Evolutionary conservation across 331 rosid genomes (phyloP).

Genomic region (Malus hybrid): DNA sequence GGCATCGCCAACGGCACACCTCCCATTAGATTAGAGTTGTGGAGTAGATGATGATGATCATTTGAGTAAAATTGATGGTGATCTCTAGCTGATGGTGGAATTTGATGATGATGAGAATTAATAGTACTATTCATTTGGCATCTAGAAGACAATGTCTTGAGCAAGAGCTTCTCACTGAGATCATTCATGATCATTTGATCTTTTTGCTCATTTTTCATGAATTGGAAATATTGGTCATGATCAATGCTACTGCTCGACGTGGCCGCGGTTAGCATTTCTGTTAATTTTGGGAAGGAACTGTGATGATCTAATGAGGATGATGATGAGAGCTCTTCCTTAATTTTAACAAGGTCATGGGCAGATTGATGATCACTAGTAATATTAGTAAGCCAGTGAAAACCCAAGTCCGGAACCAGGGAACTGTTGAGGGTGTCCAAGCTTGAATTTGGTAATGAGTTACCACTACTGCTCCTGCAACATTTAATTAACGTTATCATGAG

Average conservation of each 20-base stretch:
- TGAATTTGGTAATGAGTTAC: not conserved
- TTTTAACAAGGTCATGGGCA: constrained; percentile 16
- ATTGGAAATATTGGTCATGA: not conserved
- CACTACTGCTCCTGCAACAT: not conserved
- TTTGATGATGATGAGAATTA: constrained; percentile 1
- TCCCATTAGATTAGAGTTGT: not conserved
- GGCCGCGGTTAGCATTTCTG: constrained; percentile 38
- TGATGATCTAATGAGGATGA: constrained; percentile 13
- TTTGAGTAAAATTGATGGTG: constrained; percentile 18
- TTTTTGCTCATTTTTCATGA: constrained; percentile 22
- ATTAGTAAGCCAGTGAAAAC: constrained; percentile 34
- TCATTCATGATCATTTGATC: constrained; percentile 23
- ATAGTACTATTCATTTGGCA: not conserved
- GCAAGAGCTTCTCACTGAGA: constrained; percentile 47
- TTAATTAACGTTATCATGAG: not conserved
- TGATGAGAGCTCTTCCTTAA: constrained; percentile 37
- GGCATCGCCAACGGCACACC: not conserved
- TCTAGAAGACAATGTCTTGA: constrained; percentile 36
- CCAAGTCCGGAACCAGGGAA: constrained; percentile 45
- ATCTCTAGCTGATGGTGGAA: constrained; percentile 1
- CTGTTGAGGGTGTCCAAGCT: constrained; percentile 3
- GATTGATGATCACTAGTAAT: not conserved
- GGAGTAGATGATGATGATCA: not conserved
- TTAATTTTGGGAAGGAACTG: constrained; percentile 42
- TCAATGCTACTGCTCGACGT: not conserved